A percentile compares a stretch with the other conserved stretches of the same genome.
phyloP scores from a whole-genome alignment of 2,329 filamentous ascomycete species.

The Zymoseptoria crescenta region DNA sequence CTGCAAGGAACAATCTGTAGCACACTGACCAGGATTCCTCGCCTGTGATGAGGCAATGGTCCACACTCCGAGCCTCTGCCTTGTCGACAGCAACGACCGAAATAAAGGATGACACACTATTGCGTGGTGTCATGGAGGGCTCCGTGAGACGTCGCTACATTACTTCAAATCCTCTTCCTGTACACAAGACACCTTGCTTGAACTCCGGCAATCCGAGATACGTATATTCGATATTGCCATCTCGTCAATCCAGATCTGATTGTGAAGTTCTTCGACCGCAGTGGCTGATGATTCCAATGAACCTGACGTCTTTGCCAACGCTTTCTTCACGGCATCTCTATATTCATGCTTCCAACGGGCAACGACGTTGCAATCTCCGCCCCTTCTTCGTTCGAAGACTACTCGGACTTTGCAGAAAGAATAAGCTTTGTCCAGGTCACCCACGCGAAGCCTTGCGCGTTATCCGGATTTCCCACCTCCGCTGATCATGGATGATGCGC shows the following conservation, averaged over 20 bases:
- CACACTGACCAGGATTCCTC: background rate
- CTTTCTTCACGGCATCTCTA: constrained; percentile 6
- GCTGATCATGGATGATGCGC: background rate
- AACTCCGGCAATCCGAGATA: background rate
- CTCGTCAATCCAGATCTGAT: background rate
- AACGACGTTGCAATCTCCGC: constrained; percentile 4
- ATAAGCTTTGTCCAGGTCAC: background rate
- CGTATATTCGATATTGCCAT: background rate
- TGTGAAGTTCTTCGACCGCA: background rate
- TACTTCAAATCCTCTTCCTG: background rate
- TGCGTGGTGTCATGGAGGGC: background rate
- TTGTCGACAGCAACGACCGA: background rate
- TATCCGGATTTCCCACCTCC: background rate
- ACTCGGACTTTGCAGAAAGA: background rate
- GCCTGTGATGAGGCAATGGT: background rate
- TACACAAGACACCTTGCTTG: background rate
- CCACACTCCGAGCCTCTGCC: background rate
- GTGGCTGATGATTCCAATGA: background rate
- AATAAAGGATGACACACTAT: background rate
- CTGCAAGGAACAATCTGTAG: constrained; percentile 6
- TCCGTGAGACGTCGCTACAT: background rate
- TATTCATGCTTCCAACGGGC: background rate
- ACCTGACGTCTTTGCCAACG: background rate
- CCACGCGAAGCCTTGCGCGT: background rate
- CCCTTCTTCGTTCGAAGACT: background rate